Percentiles rank a stretch among this genome's conserved stretches.
Conservation (phyloP, 208 protist genomes). For the Wallacemonas rigidus region DNA sequence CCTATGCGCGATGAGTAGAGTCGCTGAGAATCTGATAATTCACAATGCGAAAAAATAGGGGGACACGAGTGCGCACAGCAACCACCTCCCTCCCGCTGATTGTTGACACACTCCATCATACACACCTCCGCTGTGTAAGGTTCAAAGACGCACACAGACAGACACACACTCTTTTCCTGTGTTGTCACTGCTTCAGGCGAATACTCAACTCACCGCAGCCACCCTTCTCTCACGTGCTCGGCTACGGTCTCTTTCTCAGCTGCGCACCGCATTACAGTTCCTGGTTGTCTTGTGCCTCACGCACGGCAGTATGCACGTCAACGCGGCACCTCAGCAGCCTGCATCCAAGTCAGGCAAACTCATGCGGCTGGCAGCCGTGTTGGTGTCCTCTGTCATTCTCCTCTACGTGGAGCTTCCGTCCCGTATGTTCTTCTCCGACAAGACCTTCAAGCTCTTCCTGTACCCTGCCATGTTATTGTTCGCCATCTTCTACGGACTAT, state of each 20-base stretch:
- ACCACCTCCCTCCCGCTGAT: no score
- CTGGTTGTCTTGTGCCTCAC: neutral
- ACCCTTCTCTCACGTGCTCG: neutral
- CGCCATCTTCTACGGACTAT: conserved; percentile 62
- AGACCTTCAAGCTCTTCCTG: conserved; percentile 38
- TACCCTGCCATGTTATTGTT: conserved; percentile 53
- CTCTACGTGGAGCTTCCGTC: conserved; percentile 47
- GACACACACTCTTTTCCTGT: neutral
- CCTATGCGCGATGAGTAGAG: no score
- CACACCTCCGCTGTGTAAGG: no score
- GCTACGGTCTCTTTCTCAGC: no score
- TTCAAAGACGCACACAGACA: neutral
- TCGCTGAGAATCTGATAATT: no score
- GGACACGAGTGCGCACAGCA: no score
- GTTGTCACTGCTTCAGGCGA: neutral
- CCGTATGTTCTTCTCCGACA: conserved; percentile 50
- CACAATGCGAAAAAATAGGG: no score
- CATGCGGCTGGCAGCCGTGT: conserved; percentile 22
- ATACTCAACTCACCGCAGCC: neutral
- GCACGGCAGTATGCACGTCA: conserved; percentile 27
- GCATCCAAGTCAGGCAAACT: conserved; percentile 27
- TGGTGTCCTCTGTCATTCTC: conserved; percentile 29
- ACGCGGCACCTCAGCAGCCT: conserved; percentile 25
- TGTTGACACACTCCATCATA: no score
- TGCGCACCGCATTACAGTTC: no score